A percentile compares a stretch with the other conserved stretches of the same genome.
These are phyloP conservation scores for Schizochytrium sp. DNA, from an alignment of 108 stramenopile species.

Conservation along the genomic window DNA sequence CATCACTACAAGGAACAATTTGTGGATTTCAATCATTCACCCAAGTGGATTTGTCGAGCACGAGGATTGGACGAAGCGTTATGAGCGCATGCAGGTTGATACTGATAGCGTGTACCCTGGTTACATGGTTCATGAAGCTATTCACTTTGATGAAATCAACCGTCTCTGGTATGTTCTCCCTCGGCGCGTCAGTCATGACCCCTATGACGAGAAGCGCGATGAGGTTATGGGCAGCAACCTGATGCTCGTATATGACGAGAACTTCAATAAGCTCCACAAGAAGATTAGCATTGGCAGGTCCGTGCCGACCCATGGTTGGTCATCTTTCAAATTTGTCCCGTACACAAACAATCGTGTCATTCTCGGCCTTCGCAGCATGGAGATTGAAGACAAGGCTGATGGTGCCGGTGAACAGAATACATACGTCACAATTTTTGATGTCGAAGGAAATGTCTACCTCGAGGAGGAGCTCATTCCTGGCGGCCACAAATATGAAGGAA, in stretches of 20 bases:
- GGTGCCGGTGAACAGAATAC: slow-evolving; percentile 64
- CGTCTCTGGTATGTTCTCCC: slow-evolving; percentile 72
- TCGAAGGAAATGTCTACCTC: slow-evolving; percentile 71
- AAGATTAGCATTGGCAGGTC: slow-evolving; percentile 63
- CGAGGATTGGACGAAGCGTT: slow-evolving; percentile 67
- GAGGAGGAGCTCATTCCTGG: slow-evolving; percentile 73
- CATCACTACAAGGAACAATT: slow-evolving; percentile 70
- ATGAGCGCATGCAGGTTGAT: slow-evolving; percentile 63
- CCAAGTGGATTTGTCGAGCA: slow-evolving; percentile 31
- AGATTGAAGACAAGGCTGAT: slow-evolving; percentile 65
- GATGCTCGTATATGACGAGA: slow-evolving; percentile 67
- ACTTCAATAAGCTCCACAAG: slow-evolving; percentile 33
- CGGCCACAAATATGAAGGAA: slow-evolving; percentile 70
- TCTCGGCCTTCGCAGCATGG: slow-evolving; percentile 73
- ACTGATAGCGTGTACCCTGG: slow-evolving; percentile 64
- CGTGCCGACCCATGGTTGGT: slow-evolving; percentile 71
- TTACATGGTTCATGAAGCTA: slow-evolving; percentile 76
- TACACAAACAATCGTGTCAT: slow-evolving; percentile 68
- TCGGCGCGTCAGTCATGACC: slow-evolving; percentile 68
- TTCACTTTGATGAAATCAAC: slow-evolving; percentile 56
- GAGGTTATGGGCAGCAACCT: slow-evolving; percentile 74
- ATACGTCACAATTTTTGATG: slow-evolving; percentile 71
- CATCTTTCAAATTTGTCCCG: slow-evolving; percentile 74
- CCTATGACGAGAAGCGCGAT: slow-evolving; percentile 70
- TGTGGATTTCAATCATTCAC: slow-evolving; percentile 68